Base-by-base conservation (phyloP, 2,329 filamentous ascomycete genomes). In the Monosporascus sp. region DNA sequence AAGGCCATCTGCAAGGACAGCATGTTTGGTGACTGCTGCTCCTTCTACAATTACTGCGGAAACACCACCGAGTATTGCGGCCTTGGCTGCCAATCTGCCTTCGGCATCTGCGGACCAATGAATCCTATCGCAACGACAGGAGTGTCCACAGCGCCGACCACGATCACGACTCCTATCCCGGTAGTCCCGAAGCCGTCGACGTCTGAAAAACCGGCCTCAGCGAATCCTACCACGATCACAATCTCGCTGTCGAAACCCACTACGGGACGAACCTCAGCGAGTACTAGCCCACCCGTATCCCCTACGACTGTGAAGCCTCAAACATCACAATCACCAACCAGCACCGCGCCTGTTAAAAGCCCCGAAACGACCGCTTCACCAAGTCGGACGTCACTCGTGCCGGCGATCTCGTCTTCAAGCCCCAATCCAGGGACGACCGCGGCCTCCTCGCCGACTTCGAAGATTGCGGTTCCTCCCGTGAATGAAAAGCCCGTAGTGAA, bases 41-140 rank as follows among this genome's bases (percentile, higher is more conserved):
- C 54, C 11, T 48, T 48, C 20, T 56, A 49, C 45, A 52, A 52
- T 11, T 56, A 51, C n/a, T 56, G 51, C 27, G 51, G 54, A 8
- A 56, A 56, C 20, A 54, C 51, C 3, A 53, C 51, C n/a, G 49
- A 52, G 52, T 54, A 53, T 41, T 54, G 51, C 43, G 51, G 54
- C 6, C 45, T 52, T 2, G 51, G 54, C 2, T 56, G 54, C 22
- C 54, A 56, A 35, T 51, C 48, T 3, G 54, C 47, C 5, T 55
- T 52, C 38, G 50, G 53, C 5, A 22, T 50, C 3, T 55, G 53
- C 44, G 50, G 53, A 9, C 18, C 41, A 5, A 43, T 52, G 47
- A 55, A 52, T 44, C 53, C 53, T n/a, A 46, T 46, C 17, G 50
- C 50, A 11, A 55, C 53, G 18, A 55, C 47, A n/a, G 53, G 53